Conservation (phyloP, 2,329 filamentous ascomycete genomes). For the Metarhizium robertsii region DNA sequence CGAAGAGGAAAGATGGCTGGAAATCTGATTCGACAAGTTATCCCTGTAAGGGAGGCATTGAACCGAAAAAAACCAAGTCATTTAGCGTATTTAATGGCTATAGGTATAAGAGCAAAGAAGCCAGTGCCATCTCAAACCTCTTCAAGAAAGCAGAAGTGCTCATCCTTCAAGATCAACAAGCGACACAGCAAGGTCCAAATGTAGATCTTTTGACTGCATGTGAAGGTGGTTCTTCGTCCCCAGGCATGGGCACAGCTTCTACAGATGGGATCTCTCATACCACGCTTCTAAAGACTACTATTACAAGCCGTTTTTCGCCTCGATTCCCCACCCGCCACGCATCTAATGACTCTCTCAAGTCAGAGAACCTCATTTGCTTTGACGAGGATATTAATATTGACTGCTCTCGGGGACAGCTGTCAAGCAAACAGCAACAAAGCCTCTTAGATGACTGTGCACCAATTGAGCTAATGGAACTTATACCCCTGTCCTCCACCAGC, state of each 20-base stretch:
- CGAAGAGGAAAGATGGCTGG: not conserved
- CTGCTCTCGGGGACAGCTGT: not conserved
- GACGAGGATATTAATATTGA: not conserved
- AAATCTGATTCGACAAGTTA: not conserved
- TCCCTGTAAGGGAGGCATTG: not conserved
- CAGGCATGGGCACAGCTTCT: not conserved
- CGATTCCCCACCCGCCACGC: not conserved
- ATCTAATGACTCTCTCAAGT: not conserved
- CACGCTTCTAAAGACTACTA: not conserved
- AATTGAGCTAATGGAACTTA: not conserved
- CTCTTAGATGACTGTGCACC: conserved; percentile 1
- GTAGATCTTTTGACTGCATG: not conserved
- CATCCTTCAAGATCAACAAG: not conserved
- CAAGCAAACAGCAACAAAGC: not conserved
- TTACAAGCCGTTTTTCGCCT: conserved; percentile 3
- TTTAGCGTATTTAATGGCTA: not conserved
- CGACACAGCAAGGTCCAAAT: not conserved
- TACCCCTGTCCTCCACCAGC: not conserved
- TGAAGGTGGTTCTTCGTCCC: not conserved
- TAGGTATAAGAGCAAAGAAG: not conserved
- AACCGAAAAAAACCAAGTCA: not conserved
- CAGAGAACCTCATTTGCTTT: not conserved
- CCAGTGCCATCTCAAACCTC: not conserved
- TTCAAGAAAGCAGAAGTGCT: not conserved
- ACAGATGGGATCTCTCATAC: not conserved